Percentiles rank a stretch among this genome's conserved stretches.
These are phyloP conservation scores for Truncatella angustata DNA, from an alignment of 2,329 filamentous ascomycete species.

Conservation along the genomic window DNA sequence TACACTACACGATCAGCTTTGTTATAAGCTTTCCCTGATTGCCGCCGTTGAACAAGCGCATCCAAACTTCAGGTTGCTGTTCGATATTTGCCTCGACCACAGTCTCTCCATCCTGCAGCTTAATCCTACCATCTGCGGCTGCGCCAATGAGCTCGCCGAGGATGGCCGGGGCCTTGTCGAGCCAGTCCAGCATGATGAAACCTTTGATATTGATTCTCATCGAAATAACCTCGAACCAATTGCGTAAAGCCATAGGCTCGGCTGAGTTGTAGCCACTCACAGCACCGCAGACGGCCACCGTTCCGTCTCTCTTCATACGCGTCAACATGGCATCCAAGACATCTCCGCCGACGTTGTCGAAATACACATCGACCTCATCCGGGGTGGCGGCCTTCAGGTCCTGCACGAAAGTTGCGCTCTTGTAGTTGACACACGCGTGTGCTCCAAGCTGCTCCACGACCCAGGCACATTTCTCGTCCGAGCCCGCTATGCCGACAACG, in stretches of 20 bases:
- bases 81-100: slow-evolving; percentile 26
- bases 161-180: slow-evolving; percentile 23
- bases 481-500: slow-evolving; percentile 31
- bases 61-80: slow-evolving; percentile 27
- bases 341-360: slow-evolving; percentile 48
- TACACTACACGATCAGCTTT: slow-evolving; percentile 16
- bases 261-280: background rate
- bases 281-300: background rate
- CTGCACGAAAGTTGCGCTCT: slow-evolving; percentile 39
- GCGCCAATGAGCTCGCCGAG: slow-evolving; percentile 23
- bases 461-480: slow-evolving; percentile 37
- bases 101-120: slow-evolving; percentile 21
- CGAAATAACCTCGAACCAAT: slow-evolving; percentile 42
- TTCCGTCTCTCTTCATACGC: slow-evolving; percentile 31
- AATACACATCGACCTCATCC: slow-evolving; percentile 50
- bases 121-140: slow-evolving; percentile 21
- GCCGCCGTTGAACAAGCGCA: slow-evolving; percentile 23
- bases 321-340: slow-evolving; percentile 45
- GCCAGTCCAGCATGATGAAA: slow-evolving; percentile 41
- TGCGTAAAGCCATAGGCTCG: slow-evolving; percentile 28
- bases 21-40: slow-evolving; percentile 28
- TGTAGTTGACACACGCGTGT: slow-evolving; percentile 55
- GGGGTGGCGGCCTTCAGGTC: slow-evolving; percentile 17
- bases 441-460: slow-evolving; percentile 46
- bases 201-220: slow-evolving; percentile 39